These are phyloP conservation scores for Tolypocladium tropicale DNA, from an alignment of 2,329 filamentous ascomycete species.

Conservation along the genomic window DNA sequence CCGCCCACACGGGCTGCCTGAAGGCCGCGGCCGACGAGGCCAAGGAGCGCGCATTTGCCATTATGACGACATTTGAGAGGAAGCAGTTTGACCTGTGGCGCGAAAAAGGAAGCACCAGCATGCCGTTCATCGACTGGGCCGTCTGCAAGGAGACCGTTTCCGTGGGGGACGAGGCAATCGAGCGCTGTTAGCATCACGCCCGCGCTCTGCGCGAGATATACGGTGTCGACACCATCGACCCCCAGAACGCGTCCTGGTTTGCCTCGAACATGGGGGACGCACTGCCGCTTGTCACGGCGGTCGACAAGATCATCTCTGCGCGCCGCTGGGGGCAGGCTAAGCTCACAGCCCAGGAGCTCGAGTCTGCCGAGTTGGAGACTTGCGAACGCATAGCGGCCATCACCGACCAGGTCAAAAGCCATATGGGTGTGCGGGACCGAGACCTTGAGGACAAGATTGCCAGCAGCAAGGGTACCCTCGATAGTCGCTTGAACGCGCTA, in stretches of 20 bases:
- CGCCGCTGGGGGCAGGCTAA: background rate
- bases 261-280: background rate
- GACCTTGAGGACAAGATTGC: background rate
- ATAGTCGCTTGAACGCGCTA: background rate
- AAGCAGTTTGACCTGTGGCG: background rate
- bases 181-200: background rate
- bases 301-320: background rate
- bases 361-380: background rate
- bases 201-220: background rate
- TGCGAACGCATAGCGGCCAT: background rate
- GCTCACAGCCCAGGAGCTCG: background rate
- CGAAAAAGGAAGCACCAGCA: background rate
- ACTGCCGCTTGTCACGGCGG: background rate
- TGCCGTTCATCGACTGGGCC: background rate
- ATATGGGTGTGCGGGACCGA: background rate
- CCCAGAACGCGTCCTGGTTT: background rate
- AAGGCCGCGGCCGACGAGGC: background rate
- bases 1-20: background rate
- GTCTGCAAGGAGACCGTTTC: background rate
- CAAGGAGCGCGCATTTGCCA: background rate
- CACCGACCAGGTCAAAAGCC: background rate
- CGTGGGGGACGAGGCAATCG: background rate
- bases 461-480: background rate
- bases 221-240: background rate
- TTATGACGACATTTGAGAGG: background rate